Conservation (phyloP, 305 asterid genomes). For the Ilex paraguariensis region DNA sequence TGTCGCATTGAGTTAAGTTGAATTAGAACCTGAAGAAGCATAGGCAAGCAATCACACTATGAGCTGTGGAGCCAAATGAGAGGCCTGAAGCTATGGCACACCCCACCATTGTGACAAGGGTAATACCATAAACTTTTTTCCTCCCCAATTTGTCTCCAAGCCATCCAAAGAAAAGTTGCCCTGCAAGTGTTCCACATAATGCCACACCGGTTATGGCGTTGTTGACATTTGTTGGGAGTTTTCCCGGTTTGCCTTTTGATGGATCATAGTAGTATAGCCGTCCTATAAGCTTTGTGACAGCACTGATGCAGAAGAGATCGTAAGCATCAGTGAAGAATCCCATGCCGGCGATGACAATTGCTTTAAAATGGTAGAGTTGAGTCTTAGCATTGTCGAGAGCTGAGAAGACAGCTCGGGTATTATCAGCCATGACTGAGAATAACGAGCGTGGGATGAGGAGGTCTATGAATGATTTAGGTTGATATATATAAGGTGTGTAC, state of each 20-base stretch:
- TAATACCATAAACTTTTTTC: background rate
- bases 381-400: slow-evolving; percentile 1
- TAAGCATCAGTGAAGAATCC: background rate
- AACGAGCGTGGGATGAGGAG: no score
- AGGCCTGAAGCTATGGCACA: background rate
- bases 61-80: background rate
- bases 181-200: background rate
- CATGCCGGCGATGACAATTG: background rate
- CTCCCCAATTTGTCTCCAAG: background rate
- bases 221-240: background rate
- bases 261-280: background rate
- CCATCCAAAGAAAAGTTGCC: background rate
- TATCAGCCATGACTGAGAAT: background rate
- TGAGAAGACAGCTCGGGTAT: background rate
- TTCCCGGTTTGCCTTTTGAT: background rate
- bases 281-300: background rate
- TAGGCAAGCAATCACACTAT: background rate
- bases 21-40: background rate
- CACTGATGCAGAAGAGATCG: background rate
- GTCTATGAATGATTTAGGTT: no score
- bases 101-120: background rate
- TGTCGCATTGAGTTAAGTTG: no score
- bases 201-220: slow-evolving; percentile 2
- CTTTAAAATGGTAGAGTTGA: background rate
- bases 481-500: no score